Percentiles rank a stretch among this genome's conserved stretches.
phyloP scores from a whole-genome alignment of 345 rosid species.

The Iberis pinnata region DNA sequence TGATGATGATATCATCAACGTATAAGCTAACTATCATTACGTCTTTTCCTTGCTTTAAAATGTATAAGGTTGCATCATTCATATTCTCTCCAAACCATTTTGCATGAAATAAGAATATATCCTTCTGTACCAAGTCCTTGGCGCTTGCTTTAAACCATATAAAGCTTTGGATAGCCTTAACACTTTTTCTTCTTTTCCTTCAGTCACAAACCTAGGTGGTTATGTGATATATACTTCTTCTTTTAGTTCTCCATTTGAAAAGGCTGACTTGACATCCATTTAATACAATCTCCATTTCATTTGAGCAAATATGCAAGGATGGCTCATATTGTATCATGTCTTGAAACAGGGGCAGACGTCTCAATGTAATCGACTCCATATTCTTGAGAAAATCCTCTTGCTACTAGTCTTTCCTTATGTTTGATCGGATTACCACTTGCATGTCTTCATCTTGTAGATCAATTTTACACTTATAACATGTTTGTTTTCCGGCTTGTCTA shows the following conservation, averaged over 20 bases:
- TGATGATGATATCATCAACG: not conserved
- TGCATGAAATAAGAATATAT: too few relatives aligned
- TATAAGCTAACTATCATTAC: not conserved
- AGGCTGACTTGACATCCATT: not conserved
- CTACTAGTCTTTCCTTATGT: not conserved
- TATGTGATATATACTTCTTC: too few relatives aligned
- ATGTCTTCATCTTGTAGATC: not conserved
- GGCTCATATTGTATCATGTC: not conserved
- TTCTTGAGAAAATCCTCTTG: too few relatives aligned
- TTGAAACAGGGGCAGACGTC: not conserved
- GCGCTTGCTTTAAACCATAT: too few relatives aligned
- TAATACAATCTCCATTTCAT: not conserved
- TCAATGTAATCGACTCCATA: not conserved
- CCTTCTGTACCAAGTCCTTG: too few relatives aligned
- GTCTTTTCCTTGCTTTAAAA: not conserved
- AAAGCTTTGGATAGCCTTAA: not conserved
- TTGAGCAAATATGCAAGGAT: not conserved
- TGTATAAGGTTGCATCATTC: too few relatives aligned
- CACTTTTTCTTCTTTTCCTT: not conserved
- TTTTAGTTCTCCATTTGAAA: not conserved
- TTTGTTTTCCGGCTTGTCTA: too few relatives aligned
- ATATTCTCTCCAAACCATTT: not conserved
- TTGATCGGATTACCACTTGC: not conserved
- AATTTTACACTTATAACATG: not conserved
- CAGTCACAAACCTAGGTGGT: not conserved